These are phyloP conservation scores for Drechslerella coelobrocha DNA, from an alignment of 2,329 filamentous ascomycete genomes.

Conservation along the genomic window DNA sequence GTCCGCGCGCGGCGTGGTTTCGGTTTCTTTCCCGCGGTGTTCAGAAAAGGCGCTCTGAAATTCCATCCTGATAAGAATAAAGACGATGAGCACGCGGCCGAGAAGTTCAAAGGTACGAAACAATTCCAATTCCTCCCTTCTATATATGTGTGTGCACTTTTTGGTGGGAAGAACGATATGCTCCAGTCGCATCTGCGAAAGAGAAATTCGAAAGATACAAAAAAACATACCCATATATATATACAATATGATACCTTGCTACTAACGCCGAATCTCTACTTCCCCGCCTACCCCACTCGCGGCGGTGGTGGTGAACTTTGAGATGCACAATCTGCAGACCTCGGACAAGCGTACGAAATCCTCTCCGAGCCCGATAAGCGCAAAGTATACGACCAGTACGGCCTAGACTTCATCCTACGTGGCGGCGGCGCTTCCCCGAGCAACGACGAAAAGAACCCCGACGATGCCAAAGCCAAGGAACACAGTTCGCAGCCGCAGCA, in stretches of 20 bases:
- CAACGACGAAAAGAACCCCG: conserved; percentile 60
- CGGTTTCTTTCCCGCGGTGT: conserved; percentile 27
- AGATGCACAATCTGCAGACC: conserved; percentile 64
- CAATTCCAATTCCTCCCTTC: background rate
- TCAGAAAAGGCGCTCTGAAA: conserved; percentile 56
- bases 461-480: conserved; percentile 61
- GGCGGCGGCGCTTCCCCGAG: conserved; percentile 74
- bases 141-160: conserved; percentile 5
- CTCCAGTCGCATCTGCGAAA: background rate
- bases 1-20: conserved; percentile 20
- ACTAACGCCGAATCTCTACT: conserved; percentile 24
- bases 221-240: too few relatives aligned
- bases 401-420: conserved; percentile 87
- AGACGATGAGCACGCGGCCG: conserved; percentile 79
- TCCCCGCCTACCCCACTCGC: conserved; percentile 8
- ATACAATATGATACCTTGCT: conserved; percentile 49
- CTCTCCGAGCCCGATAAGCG: conserved; percentile 96
- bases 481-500: conserved; percentile 62
- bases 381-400: conserved; percentile 92
- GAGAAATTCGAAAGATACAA: too few relatives aligned
- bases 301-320: too few relatives aligned
- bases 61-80: conserved; percentile 99
- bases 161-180: too few relatives aligned
- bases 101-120: conserved; percentile 83
- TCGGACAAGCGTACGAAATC: conserved; percentile 97